phyloP scores from a whole-genome alignment of 441 rosid genomes.

The Manihot esculenta region DNA sequence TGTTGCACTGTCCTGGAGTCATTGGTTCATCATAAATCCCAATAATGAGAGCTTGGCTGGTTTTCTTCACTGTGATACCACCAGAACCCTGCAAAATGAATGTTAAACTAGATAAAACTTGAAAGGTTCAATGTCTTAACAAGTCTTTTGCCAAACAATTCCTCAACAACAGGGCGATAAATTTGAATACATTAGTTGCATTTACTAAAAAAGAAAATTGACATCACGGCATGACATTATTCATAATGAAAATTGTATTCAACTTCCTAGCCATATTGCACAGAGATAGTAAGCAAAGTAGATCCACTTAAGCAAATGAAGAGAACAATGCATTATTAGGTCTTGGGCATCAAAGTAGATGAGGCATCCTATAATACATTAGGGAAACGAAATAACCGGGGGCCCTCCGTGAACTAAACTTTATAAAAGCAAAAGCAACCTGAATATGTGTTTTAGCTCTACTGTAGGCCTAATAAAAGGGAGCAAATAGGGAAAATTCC shows the following conservation, averaged over 20 bases:
- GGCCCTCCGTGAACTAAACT: background rate
- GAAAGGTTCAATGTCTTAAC: background rate
- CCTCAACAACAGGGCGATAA: too few species aligned
- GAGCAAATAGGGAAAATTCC: too few species aligned
- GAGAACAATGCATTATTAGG: conserved; percentile 3
- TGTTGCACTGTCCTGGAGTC: conserved; percentile 84
- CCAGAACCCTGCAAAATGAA: conserved; percentile 57
- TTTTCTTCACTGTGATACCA: conserved; percentile 78
- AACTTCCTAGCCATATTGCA: too few species aligned
- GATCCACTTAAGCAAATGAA: conserved; percentile 6
- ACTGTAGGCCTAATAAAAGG: too few species aligned
- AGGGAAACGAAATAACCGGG: background rate
- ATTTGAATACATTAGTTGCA: too few species aligned
- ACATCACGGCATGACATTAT: too few species aligned
- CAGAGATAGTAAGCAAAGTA: background rate
- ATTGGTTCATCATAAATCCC: conserved; percentile 75
- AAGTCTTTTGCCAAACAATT: too few species aligned
- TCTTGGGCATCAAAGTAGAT: conserved; percentile 1
- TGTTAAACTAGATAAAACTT: background rate
- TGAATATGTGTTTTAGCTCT: conserved; percentile 11
- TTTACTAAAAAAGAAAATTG: too few species aligned
- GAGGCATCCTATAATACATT: background rate
- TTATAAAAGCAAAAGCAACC: conserved; percentile 16
- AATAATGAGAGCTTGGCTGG: conserved; percentile 55
- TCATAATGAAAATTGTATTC: too few species aligned